phyloP scores from a whole-genome alignment of 108 stramenopile species.

The Cyclotella atomus region DNA sequence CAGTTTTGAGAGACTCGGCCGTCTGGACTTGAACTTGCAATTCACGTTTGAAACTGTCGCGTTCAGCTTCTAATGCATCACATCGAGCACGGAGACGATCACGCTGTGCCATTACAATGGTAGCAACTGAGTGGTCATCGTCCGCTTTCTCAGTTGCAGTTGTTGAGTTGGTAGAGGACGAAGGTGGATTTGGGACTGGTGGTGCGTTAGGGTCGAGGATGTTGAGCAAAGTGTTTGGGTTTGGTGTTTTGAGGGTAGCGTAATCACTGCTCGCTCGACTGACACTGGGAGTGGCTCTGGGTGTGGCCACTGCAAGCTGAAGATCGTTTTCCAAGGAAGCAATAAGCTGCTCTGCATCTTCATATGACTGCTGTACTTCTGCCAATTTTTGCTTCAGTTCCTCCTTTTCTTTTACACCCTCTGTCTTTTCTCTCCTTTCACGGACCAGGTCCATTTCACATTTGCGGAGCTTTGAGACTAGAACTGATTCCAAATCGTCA shows the following conservation, averaged over 20 bases:
- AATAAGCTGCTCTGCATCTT: conserved; percentile 69
- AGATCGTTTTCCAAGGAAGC: conserved; percentile 79
- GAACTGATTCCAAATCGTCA: conserved; percentile 84
- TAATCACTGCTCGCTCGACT: conserved; percentile 26
- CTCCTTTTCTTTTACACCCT: conserved; percentile 48
- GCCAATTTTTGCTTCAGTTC: conserved; percentile 47
- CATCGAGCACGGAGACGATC: conserved; percentile 81
- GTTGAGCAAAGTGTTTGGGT: conserved; percentile 63
- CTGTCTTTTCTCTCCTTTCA: conserved; percentile 66
- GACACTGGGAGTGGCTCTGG: conserved; percentile 20
- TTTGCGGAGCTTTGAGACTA: conserved; percentile 76
- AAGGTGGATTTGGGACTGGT: conserved; percentile 26
- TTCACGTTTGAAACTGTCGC: conserved; percentile 90
- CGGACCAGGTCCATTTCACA: conserved; percentile 86
- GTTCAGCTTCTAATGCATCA: conserved; percentile 82
- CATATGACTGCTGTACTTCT: conserved; percentile 59
- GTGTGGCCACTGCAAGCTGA: conserved; percentile 69
- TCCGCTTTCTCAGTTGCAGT: conserved; percentile 60
- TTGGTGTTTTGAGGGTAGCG: conserved; percentile 24
- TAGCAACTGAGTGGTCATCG: conserved; percentile 90
- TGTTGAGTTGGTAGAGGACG: conserved; percentile 8
- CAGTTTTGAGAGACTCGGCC: conserved; percentile 75
- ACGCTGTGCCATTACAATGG: conserved; percentile 90
- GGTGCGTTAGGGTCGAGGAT: conserved; percentile 76
- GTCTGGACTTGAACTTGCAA: conserved; percentile 80